Conservation (phyloP, 306 rosid genomes). For the Fagus sylvatica region DNA sequence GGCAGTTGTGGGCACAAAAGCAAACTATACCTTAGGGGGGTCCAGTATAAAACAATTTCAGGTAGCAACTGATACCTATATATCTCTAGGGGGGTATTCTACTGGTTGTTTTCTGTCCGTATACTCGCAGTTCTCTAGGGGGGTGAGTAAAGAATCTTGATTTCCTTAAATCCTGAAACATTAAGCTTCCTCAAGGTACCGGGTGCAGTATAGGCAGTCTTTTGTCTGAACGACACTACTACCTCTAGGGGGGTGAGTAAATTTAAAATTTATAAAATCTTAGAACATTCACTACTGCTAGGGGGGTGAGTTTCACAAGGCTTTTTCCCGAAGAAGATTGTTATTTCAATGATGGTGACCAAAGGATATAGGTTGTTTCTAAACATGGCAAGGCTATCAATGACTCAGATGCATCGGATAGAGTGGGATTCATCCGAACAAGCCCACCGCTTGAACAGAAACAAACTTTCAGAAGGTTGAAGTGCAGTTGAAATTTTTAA, state of each 20-base stretch:
- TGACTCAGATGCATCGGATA: too few species aligned
- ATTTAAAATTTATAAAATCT: too few species aligned
- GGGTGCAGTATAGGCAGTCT: slow-evolving; percentile 10
- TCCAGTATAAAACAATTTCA: background rate
- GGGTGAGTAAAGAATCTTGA: background rate
- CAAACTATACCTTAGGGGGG: background rate
- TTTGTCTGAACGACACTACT: too few species aligned
- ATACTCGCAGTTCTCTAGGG: background rate
- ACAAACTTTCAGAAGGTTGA: slow-evolving; percentile 8
- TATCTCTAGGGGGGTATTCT: background rate
- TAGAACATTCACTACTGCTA: background rate
- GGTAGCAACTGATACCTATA: background rate
- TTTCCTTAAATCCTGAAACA: background rate
- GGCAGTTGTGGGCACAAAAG: background rate
- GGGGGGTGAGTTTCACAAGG: too few species aligned
- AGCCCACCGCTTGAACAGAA: too few species aligned
- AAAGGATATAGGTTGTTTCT: background rate
- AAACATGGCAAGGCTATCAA: too few species aligned
- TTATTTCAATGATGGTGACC: too few species aligned
- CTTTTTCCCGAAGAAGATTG: too few species aligned
- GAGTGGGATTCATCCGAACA: too few species aligned
- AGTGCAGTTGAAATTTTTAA: background rate
- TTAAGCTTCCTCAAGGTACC: background rate
- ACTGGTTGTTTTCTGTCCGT: background rate
- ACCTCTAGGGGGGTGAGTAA: too few species aligned